Evolutionary conservation across 225 moss, liverwort and hornwort species (phyloP).

Genomic region (Pseudoscleropodium purum): DNA sequence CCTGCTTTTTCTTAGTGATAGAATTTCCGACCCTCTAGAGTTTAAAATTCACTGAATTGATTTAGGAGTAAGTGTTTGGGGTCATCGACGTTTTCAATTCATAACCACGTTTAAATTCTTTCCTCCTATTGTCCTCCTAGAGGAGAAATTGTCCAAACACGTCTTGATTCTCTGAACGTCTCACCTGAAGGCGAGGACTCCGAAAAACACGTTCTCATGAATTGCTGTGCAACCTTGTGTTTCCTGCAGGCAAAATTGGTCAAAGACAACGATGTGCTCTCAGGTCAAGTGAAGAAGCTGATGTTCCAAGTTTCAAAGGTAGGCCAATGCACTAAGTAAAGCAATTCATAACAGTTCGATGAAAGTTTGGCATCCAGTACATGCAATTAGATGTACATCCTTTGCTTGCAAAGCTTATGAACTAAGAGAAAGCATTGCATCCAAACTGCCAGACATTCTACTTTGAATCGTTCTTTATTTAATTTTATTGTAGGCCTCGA

Average conservation of each 20-base stretch:
- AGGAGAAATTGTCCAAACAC: background rate
- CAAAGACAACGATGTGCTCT: constrained; percentile 19
- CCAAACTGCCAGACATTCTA: background rate
- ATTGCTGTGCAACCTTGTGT: background rate
- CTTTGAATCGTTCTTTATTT: background rate
- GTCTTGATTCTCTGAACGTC: background rate
- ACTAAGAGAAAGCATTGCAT: background rate
- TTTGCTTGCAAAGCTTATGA: background rate
- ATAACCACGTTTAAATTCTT: background rate
- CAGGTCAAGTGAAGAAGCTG: constrained; percentile 31
- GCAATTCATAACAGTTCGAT: background rate
- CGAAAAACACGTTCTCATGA: background rate
- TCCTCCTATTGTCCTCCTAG: background rate
- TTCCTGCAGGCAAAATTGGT: constrained; percentile 28
- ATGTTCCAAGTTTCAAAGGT: constrained; percentile 41
- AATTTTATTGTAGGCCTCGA: background rate
- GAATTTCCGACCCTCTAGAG: background rate
- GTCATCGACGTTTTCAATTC: background rate
- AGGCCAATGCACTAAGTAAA: background rate
- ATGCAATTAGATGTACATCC: background rate
- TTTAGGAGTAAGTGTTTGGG: background rate
- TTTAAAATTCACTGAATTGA: background rate
- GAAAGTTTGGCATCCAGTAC: background rate
- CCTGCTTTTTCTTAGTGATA: background rate
- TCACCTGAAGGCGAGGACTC: background rate